These are phyloP conservation scores for Podaxis rugospora DNA, from an alignment of 768 basidiomycete genomes.

Conservation along the genomic window DNA sequence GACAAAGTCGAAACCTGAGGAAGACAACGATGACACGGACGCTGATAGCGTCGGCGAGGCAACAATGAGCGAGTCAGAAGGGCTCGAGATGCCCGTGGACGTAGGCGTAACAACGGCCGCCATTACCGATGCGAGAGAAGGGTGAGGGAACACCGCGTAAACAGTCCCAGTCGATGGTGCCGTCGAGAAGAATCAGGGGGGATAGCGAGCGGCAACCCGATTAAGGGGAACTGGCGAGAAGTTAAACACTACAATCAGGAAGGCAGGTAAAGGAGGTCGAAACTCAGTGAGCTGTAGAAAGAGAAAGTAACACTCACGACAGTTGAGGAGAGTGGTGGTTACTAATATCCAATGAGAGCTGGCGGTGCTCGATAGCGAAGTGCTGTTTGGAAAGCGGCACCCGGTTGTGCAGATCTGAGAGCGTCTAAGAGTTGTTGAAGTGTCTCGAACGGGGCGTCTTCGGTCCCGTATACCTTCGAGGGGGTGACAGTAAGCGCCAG, in stretches of 20 bases:
- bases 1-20: constrained; percentile 27
- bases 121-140: constrained; percentile 9
- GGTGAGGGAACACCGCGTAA: not conserved
- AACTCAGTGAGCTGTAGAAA: not conserved
- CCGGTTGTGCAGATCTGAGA: not conserved
- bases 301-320: not conserved
- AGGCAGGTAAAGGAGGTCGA: not conserved
- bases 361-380: not conserved
- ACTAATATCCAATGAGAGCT: not conserved
- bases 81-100: constrained; percentile 1
- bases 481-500: not conserved
- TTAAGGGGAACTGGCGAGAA: not conserved
- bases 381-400: not conserved
- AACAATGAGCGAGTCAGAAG: constrained; percentile 13
- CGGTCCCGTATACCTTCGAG: too few species aligned
- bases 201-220: too few species aligned
- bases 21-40: constrained; percentile 24
- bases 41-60: constrained; percentile 20
- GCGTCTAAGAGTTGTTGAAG: not conserved
- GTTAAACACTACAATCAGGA: not conserved
- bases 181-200: not conserved
- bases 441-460: not conserved
- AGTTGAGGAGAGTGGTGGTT: not conserved
- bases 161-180: not conserved
- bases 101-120: not conserved